Evolutionary conservation across 768 basidiomycete genomes (phyloP), one percentile per base, ranked within the genome.

Genomic region (Termitomyces sp.): DNA sequence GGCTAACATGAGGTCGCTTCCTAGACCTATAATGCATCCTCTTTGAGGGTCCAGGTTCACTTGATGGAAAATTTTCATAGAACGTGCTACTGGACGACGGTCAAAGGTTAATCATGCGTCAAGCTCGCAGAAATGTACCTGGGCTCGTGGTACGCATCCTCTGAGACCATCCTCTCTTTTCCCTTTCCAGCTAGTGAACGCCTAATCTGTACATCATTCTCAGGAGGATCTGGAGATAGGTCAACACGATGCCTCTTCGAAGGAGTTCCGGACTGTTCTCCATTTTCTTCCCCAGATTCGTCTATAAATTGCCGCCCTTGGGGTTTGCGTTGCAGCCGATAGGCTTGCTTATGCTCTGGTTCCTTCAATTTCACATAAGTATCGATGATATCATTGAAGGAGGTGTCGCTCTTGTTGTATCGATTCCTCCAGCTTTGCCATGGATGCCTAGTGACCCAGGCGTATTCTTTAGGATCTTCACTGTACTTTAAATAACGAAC

Each of bases 361-460:
- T 67, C 66, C 46, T 68, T 47, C 31, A 37, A 18, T 24, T 57
- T 52, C 12, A 69, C 73, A 14, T 69, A 61, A 20, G 59, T 32
- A 0, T 61, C 60, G 50, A 83, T 80, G n/a, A 58, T 55, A 12
- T 7, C 27, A 51, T 82, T 70, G 37, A 81, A 71, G 16, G 56
- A 44, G 0, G 44, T 54, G 32, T 53, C 53, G 24, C 75, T 69
- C 57, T 72, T 79, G 55, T 75, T 80, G 59, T 81, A 81, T 14
- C 75, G 72, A 46, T 78, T 71, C 27, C 74, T 71, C 80, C 81
- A 82, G 24, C 81, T 78, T 55, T 76, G 65, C 61, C 70, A 69
- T 5, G 78, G 64, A 64, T 84, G 82, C 8, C 74, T 68, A 0
- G 26, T 56, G 5, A 64, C 74, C 81, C 81, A 84, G 0, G 37